A percentile compares a stretch with the other conserved stretches of the same genome.
Evolutionary conservation across 2,329 filamentous ascomycete genomes (phyloP).

Genomic region (Ambrosiella xylebori): DNA sequence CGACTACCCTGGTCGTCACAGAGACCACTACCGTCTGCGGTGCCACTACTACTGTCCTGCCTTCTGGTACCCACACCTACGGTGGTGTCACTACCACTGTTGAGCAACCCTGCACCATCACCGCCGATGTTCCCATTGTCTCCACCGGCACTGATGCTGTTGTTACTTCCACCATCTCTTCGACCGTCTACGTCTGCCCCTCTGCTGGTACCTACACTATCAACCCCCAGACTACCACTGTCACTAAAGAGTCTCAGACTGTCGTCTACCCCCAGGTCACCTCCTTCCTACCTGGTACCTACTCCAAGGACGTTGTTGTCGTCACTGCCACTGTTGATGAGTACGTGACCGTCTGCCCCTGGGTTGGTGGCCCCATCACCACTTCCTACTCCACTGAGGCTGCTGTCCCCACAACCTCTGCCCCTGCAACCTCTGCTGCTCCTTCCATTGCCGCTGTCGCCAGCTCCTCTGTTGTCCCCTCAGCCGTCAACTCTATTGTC

Average conservation of each 20-base stretch:
- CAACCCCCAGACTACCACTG: conserved; percentile 45
- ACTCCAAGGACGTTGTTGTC: conserved; percentile 48
- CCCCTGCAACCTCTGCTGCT: conserved; percentile 17
- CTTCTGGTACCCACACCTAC: conserved; percentile 48
- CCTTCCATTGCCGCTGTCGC: conserved; percentile 14
- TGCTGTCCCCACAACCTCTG: conserved; percentile 17
- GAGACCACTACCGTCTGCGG: conserved; percentile 50
- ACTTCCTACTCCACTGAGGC: conserved; percentile 18
- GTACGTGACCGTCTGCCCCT: conserved; percentile 56
- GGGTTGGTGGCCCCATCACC: conserved; percentile 19
- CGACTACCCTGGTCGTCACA: conserved; percentile 51
- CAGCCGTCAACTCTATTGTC: neutral
- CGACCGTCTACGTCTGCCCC: conserved; percentile 58
- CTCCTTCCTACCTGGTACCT: conserved; percentile 51
- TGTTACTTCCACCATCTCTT: conserved; percentile 49
- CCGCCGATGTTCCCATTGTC: conserved; percentile 52
- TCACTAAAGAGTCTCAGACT: conserved; percentile 31
- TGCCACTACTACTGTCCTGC: conserved; percentile 42
- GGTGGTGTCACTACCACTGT: conserved; percentile 60
- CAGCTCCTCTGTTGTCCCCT: neutral
- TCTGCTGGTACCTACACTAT: conserved; percentile 60
- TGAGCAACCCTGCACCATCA: conserved; percentile 45
- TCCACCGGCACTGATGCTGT: conserved; percentile 38
- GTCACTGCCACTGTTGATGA: conserved; percentile 53
- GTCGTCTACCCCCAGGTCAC: conserved; percentile 50